Evolutionary conservation across 495 filamentous ascomycete species (phyloP), one percentile per base, ranked within the genome.

Genomic region (Aspergillus ellipticus): DNA sequence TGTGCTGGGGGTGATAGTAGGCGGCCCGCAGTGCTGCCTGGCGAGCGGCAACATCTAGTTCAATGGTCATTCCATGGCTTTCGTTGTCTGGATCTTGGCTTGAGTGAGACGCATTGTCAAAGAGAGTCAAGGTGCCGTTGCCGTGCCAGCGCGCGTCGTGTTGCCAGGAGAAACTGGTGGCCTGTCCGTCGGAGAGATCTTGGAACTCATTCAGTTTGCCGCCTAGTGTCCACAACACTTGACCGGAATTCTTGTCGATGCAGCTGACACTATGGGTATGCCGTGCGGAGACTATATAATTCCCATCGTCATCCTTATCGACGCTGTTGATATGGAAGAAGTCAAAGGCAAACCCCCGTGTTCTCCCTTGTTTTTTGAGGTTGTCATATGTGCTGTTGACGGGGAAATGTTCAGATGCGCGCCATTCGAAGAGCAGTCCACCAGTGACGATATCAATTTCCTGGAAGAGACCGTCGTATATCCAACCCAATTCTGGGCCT

Each of bases 291-390:
- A 85, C 68, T 1, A 83, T 63, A 50, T 81, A 83, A 59, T 80
- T 74, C 1, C 81, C 79, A 1, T 71, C 58, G 1, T 59, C 49
- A 55, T 77, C 70, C 58, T 79, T 78, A 60, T 81, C 79, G 48
- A 83, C 72, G 45, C 75, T 79, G 60, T 81, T 82, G 62, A 83
- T 74, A 60, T 82, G 79, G 65, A 78, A 82, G 57, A 74, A 81
- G 58, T 84, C 78, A 20, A 61, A 76, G 2, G 70, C 66, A 0
- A 41, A 29, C 0, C 49, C 49, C 19, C 64, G 59, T n/a, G 55
- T 60, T 15, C 51, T 55, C 16, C 64, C 66, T 6, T 41, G 24
- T 6, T 28, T 31, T 7, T 42, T 45, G 0, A 63, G 31, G 6
- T 15, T 7, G 8, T 65, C 51, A 35, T 60, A 66, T 3, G 62